Evolutionary conservation across 495 filamentous ascomycete species (phyloP).

Genomic region (Choiromyces venosus): DNA sequence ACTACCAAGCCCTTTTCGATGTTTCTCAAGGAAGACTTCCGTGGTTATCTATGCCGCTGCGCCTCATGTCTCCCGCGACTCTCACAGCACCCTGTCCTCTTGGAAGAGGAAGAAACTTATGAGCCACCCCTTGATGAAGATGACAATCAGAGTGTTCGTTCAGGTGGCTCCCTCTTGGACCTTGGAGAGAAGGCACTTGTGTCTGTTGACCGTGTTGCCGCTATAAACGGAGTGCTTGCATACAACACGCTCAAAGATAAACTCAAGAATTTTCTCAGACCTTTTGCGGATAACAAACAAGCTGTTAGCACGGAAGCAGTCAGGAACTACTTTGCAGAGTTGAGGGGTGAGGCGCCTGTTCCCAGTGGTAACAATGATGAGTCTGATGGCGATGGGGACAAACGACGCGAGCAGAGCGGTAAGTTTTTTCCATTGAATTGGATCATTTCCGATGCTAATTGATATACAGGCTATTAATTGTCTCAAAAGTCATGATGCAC

Average conservation of each 20-base stretch:
- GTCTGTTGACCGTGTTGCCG: slow-evolving; percentile 82
- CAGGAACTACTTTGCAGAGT: slow-evolving; percentile 87
- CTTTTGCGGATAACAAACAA: slow-evolving; percentile 85
- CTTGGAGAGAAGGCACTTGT: slow-evolving; percentile 83
- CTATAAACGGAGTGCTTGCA: slow-evolving; percentile 95
- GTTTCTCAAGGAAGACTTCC: slow-evolving; percentile 71
- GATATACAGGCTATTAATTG: slow-evolving; percentile 21
- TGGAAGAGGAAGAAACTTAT: slow-evolving; percentile 90
- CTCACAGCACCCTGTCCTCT: slow-evolving; percentile 62
- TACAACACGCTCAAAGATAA: slow-evolving; percentile 94
- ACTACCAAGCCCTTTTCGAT: slow-evolving; percentile 63
- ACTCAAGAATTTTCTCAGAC: slow-evolving; percentile 81
- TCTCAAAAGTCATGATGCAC: background rate
- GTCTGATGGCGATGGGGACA: slow-evolving; percentile 47
- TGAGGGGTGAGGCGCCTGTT: slow-evolving; percentile 73
- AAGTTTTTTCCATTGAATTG: background rate
- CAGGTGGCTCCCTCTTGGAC: slow-evolving; percentile 72
- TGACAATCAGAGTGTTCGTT: slow-evolving; percentile 51
- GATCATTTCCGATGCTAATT: background rate
- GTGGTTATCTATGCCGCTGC: slow-evolving; percentile 71
- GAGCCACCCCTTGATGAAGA: slow-evolving; percentile 74
- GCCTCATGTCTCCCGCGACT: slow-evolving; percentile 69
- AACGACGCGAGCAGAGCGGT: slow-evolving; percentile 57
- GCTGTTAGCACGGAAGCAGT: slow-evolving; percentile 89
- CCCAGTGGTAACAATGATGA: slow-evolving; percentile 48